Evolutionary conservation across 106 monocot genomes (phyloP).

Genomic region (Dendrobium officinale): DNA sequence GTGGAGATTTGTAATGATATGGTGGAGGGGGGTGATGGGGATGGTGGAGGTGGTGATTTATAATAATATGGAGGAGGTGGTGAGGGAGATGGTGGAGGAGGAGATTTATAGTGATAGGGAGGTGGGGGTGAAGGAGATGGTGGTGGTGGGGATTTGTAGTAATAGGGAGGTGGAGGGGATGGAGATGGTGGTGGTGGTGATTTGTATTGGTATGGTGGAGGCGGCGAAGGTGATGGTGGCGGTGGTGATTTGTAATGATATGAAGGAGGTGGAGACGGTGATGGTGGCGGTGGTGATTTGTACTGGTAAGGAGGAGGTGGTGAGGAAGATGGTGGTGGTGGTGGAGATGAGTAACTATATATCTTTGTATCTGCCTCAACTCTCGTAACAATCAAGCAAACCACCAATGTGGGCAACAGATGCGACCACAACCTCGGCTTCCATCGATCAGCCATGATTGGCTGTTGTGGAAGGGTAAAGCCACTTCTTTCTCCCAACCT

Average conservation of each 20-base stretch:
- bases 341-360: background rate
- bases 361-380: background rate
- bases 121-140: background rate
- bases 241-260: background rate
- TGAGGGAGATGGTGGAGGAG: no score
- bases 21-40: background rate
- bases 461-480: background rate
- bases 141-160: background rate
- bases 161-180: background rate
- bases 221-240: background rate
- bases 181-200: background rate
- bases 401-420: background rate
- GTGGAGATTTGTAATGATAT: background rate
- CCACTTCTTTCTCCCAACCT: background rate
- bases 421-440: background rate
- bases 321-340: background rate
- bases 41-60: no score
- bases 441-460: background rate
- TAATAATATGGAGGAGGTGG: no score
- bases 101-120: no score
- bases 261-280: background rate
- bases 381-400: background rate
- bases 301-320: background rate
- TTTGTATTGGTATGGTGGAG: background rate
- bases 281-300: background rate